Evolutionary conservation across 2,329 filamentous ascomycete genomes (phyloP).

Genomic region (Nemania serpens): DNA sequence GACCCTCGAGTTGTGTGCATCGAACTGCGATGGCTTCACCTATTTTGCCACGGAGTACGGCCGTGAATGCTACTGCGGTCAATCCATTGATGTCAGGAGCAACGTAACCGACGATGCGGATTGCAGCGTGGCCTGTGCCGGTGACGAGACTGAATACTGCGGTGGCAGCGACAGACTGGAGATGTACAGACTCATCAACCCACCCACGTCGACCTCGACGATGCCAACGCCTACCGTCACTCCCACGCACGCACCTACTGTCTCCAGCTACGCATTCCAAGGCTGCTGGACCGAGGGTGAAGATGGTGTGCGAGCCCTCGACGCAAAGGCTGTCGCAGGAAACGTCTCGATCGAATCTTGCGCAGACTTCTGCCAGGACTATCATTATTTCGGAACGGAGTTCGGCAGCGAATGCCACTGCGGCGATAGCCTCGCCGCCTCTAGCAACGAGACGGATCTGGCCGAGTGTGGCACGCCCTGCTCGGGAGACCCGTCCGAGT

Average conservation of each 20-base stretch:
- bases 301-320: slow-evolving; percentile 43
- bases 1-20: slow-evolving; percentile 47
- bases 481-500: slow-evolving; percentile 32
- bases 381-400: slow-evolving; percentile 28
- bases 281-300: slow-evolving; percentile 49
- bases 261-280: slow-evolving; percentile 42
- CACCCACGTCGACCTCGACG: slow-evolving; percentile 21
- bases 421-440: slow-evolving; percentile 34
- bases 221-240: slow-evolving; percentile 26
- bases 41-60: slow-evolving; percentile 48
- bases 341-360: slow-evolving; percentile 47
- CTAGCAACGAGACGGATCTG: slow-evolving; percentile 21
- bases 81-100: slow-evolving; percentile 42
- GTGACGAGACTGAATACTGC: slow-evolving; percentile 45
- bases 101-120: slow-evolving; percentile 40
- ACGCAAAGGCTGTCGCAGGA: slow-evolving; percentile 29
- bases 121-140: slow-evolving; percentile 47
- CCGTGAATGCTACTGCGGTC: slow-evolving; percentile 49
- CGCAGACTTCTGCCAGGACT: slow-evolving; percentile 37
- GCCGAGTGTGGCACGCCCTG: slow-evolving; percentile 36
- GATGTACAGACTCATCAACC: slow-evolving; percentile 40
- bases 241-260: slow-evolving; percentile 39
- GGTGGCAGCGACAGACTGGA: slow-evolving; percentile 46
- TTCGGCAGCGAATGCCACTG: slow-evolving; percentile 45
- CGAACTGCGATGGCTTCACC: slow-evolving; percentile 43